Evolutionary conservation across 2,329 filamentous ascomycete species (phyloP), one percentile per base, ranked within the genome.

Genomic region (Cytospora schulzeri): DNA sequence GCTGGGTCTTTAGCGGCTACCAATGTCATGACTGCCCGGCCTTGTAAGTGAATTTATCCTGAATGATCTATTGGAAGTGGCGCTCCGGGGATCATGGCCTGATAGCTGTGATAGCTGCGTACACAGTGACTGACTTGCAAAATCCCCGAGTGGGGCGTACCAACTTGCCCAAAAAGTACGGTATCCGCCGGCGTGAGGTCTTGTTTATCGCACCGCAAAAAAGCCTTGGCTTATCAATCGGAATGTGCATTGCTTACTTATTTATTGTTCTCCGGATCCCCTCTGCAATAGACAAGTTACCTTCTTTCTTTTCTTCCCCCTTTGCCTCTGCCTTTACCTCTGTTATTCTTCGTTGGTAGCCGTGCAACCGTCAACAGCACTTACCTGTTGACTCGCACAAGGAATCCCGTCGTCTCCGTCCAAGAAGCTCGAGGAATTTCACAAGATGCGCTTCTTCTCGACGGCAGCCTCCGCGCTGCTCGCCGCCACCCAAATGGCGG

Each of bases 401-500:
- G 31, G 54, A 35, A 15, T 51, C 57, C 57, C 24, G n/a, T 12
- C 33, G 17, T 35, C 53, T 29, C 26, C 0, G 19, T 31, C n/a
- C 52, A 62, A 48, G 51, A 22, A 48, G 22, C 28, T 22, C 38
- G 7, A 48, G 17, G 17, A 12, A 12, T 15, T 29, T 26, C 15
- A 6, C 19, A n/a, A 33, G 22, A 67, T 67, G 65, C 65, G 56
- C 28, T 62, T 65, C 65, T 41, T 57, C 48, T 57, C 59, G 14
- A 24, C 33, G 24, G 57, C 55, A 48, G 62, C 51, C 28, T 60
- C 65, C 5, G 62, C 55, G 45, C 65, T 67, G 65, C 62, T 67
- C 28, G 52, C 58, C 31, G 52, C 57, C 33, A 57, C 50, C 56
- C 65, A 65, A 31, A 28, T 65, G 59, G 62, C 51, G 28, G 45